Base-by-base conservation (phyloP, 306 rosid species). In the Cicer arietinum region DNA sequence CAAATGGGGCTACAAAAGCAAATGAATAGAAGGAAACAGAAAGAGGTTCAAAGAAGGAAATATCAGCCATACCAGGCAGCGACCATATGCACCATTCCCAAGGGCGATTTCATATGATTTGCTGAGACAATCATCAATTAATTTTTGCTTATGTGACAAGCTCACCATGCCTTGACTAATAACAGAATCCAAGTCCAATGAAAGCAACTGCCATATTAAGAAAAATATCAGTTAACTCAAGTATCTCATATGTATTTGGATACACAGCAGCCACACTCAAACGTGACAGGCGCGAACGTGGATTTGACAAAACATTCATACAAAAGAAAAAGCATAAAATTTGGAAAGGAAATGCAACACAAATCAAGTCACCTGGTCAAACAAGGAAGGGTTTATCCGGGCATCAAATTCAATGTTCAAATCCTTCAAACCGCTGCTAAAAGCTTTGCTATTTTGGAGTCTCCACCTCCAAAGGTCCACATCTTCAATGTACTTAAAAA, bases 391-490 rank as follows among this genome's bases (percentile, higher is more conserved):
- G 81, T 90, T 94, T 72, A 61, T 73, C 10, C 37, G 42, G 44
- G 84, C 78, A 73, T 91, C 88, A 64, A 69, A 88, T 43, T 91
- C 90, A 41, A 91, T 73, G 69, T 88, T 85, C 78, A 82, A 72
- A 82, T 91, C 93, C 71, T 90, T 91, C 35, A 91, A 74, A 10
- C 97, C 97, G 48, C 91, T 80, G 68, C 86, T 86, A 60, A 94
- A 90, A 89, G 96, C 96, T 64, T 91, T 94, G 82, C 96, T 90
- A 75, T 88, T 81, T 0, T 79, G 86, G 61, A 91, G 95, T 51
- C 74, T 87, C 97, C 97, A 94, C 81, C 87, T 87, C 97, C 98
- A 91, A 51, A 94, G 85, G 85, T 94, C 98, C 16, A 85, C 98
- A 77, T 90, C 98, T 84, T 94, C 98, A 69, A 91, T 80, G 81